Base-by-base conservation (phyloP, 2,329 filamentous ascomycete species). In the Microdochium trichocladiopsis region DNA sequence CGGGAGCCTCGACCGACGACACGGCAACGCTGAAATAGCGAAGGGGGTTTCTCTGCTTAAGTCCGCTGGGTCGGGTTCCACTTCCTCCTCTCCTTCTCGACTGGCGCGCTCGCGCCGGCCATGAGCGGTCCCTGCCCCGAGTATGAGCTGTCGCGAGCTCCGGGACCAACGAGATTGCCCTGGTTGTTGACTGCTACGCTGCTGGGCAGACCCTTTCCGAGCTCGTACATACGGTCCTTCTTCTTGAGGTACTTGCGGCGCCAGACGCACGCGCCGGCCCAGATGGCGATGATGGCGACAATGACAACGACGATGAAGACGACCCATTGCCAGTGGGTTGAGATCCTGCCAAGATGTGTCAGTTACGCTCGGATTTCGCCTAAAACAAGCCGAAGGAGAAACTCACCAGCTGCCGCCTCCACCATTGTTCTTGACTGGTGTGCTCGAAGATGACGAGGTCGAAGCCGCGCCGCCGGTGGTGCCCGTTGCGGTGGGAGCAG, bases 231-330 rank as follows among this genome's bases (percentile, higher is more conserved):
- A 41, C 76, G 76, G 61, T 88, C 85, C 69, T 78, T 83, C 70
- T 83, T 87, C 57, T 82, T 82, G 57, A 90, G 75, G 68, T 92
- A 87, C 58, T 86, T 84, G 53, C 84, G 83, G 58, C 89, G 87
- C 71, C 89, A 82, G 66, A 87, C 80, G 62, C 84, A 82, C 37
- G 85, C 86, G 18, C 80, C 76, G 37, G 86, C 70, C 76, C 86
- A 87, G 61, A 90, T 79, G 53, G 75, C 74, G 14, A 77, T 71
- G 55, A 95, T 87, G 51, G 75, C 85, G 54, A 93, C 73, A 45
- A 86, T 77, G 25, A 95, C 76, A 56, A 93, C 73, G 57, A 90
- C 84, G 51, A 94, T 76, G 78, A 94, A 90, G 56, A 93, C 77
- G 47, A 95, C 81, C 89, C 89, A 95, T 72, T 84, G 78, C 74